phyloP scores from a whole-genome alignment of 1,284 basidiomycete genomes.

The Farysia itapuensis region DNA sequence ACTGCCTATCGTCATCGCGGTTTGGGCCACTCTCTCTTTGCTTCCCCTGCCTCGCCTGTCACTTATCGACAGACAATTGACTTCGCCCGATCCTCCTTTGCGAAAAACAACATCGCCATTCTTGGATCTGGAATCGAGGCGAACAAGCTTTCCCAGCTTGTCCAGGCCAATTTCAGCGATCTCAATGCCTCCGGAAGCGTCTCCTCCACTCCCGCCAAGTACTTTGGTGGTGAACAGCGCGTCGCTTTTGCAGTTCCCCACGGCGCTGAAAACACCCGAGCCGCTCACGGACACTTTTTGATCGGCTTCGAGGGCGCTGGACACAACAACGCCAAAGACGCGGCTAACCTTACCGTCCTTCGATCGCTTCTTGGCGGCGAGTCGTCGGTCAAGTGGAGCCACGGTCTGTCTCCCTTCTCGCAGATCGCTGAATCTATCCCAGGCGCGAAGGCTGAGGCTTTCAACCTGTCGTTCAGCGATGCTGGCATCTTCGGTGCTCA shows the following conservation, averaged over 20 bases:
- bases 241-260: conserved; percentile 48
- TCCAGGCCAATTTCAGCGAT: conserved; percentile 40
- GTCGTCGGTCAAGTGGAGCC: conserved; percentile 55
- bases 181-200: conserved; percentile 32
- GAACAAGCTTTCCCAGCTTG: conserved; percentile 42
- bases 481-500: conserved; percentile 54
- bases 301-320: conserved; percentile 54
- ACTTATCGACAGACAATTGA: conserved; percentile 35
- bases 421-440: conserved; percentile 27
- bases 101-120: conserved; percentile 57
- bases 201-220: conserved; percentile 39
- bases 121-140: conserved; percentile 52
- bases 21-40: conserved; percentile 55
- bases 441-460: conserved; percentile 46
- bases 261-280: conserved; percentile 41
- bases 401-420: conserved; percentile 49
- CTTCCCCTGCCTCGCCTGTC: conserved; percentile 51
- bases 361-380: conserved; percentile 54
- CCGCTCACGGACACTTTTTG: conserved; percentile 52
- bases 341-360: conserved; percentile 53
- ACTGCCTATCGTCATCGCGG: conserved; percentile 56
- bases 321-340: conserved; percentile 17
- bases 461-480: conserved; percentile 55
- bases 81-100: conserved; percentile 45
- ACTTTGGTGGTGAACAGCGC: conserved; percentile 58